Conservation (phyloP, 2,329 filamentous ascomycete genomes). For the Paraconiothyrium brasiliense region DNA sequence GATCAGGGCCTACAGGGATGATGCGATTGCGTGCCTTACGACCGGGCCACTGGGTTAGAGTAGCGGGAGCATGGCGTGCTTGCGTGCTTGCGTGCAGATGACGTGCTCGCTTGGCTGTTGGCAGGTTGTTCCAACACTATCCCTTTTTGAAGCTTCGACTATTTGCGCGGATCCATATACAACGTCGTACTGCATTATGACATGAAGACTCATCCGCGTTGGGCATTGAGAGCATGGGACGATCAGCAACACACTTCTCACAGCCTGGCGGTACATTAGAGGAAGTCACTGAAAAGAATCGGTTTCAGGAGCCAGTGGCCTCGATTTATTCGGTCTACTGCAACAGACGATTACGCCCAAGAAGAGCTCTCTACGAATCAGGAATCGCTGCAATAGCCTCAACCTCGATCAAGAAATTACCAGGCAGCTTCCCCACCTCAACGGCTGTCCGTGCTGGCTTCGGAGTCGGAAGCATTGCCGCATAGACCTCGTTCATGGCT, state of each 20-base stretch:
- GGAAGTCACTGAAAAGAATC: too few species aligned
- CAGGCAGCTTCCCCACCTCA: not conserved
- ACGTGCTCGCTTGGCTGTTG: not conserved
- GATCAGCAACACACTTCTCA: too few species aligned
- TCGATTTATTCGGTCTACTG: too few species aligned
- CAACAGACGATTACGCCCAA: too few species aligned
- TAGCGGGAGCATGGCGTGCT: not conserved
- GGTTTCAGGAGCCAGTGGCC: too few species aligned
- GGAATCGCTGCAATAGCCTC: not conserved
- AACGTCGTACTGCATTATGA: too few species aligned
- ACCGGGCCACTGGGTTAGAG: not conserved
- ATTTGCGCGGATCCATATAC: too few species aligned
- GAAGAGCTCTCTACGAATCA: not conserved
- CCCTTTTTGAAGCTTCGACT: not conserved
- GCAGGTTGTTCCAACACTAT: not conserved
- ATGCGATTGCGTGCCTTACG: not conserved
- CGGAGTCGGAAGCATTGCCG: not conserved
- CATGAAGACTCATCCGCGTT: too few species aligned
- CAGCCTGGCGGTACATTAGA: too few species aligned
- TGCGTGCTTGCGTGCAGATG: not conserved
- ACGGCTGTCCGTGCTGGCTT: conserved; percentile 1
- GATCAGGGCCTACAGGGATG: not conserved
- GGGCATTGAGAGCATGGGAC: too few species aligned
- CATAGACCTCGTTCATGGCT: not conserved
- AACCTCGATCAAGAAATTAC: conserved; percentile 1